Base-by-base conservation (phyloP, 2,329 filamentous ascomycete genomes). In the Monosporascus sp. region DNA sequence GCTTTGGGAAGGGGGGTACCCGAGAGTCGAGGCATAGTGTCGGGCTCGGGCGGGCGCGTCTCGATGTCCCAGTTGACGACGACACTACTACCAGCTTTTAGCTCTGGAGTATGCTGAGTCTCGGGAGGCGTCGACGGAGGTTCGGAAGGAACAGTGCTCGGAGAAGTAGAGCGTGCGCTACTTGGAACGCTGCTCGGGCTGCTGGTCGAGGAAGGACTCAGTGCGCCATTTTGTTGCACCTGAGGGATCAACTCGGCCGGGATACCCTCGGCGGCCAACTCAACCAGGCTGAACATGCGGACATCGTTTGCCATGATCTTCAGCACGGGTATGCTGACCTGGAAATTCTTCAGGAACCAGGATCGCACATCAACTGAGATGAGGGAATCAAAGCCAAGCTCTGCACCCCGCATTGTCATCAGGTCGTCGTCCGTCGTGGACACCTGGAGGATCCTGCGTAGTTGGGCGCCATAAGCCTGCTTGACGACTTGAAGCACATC, bases 361-460 rank as follows among this genome's bases (percentile, higher is more conserved):
- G 53, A 49, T 3, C 44, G 49, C 20, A 55, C 46, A 43, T 55
- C 50, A 20, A 54, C 52, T 5, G 49, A 51, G 8, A 54, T 44
- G 14, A 54, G 52, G 5, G 52, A 54, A 26, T 54, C 49, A 5
- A 54, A 22, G 7, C 52, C 38, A 37, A 48, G 51, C 26, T 46
- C 50, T 46, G 26, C 35, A 38, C 22, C 41, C 31, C 45, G 51
- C 54, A 59, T 54, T n/a, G 22, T 31, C 52, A 57, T 48, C 20
- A 62, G 51, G 4, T 59, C 55, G 1, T 61, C 46, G 38, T 58
- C 53, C 37, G 48, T 24, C 3, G 40, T 54, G 1, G 51, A 48
- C 22, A 56, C 7, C 37, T 60, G 57, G 22, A 62, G 24, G 17
- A 48, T 37, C 6, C n/a, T 43, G 16, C 59, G 55, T 4, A 61